A percentile compares a stretch with the other conserved stretches of the same genome.
Evolutionary conservation across 192 early-diverging fungal genomes (phyloP).

Genomic region (Coemansia sp.): DNA sequence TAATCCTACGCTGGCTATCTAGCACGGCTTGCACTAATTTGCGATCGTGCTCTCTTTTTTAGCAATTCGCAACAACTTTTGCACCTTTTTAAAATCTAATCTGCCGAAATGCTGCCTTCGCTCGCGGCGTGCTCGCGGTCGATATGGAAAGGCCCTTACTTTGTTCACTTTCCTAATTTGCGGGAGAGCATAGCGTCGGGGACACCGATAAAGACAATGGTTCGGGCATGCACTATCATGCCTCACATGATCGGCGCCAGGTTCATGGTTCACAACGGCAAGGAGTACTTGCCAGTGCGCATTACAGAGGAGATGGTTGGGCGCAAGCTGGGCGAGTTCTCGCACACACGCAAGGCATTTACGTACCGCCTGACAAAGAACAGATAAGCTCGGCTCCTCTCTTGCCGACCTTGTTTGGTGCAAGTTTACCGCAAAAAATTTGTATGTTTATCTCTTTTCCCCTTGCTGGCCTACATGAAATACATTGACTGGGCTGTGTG

Average conservation of each 20-base stretch:
- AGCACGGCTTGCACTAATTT: neutral
- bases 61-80: neutral
- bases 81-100: neutral
- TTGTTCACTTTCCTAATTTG: constrained; percentile 60
- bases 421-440: too few relatives aligned
- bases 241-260: constrained; percentile 84
- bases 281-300: constrained; percentile 76
- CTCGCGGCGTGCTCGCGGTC: constrained; percentile 53
- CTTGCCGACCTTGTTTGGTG: too few relatives aligned
- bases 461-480: too few relatives aligned
- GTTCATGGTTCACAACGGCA: constrained; percentile 94
- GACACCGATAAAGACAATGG: constrained; percentile 69
- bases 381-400: constrained; percentile 51
- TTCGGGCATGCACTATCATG: constrained; percentile 84
- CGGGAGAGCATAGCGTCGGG: constrained; percentile 59
- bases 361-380: constrained; percentile 75
- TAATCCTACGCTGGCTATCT: neutral
- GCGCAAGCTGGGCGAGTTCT: constrained; percentile 92
- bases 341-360: constrained; percentile 83
- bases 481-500: neutral
- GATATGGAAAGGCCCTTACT: constrained; percentile 66
- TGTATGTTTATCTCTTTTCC: too few relatives aligned
- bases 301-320: constrained; percentile 94
- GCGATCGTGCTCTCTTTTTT: neutral
- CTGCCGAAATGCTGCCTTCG: constrained; percentile 23